phyloP scores from a whole-genome alignment of 1,139 yeast species.

The Diutina pseudorugosa region DNA sequence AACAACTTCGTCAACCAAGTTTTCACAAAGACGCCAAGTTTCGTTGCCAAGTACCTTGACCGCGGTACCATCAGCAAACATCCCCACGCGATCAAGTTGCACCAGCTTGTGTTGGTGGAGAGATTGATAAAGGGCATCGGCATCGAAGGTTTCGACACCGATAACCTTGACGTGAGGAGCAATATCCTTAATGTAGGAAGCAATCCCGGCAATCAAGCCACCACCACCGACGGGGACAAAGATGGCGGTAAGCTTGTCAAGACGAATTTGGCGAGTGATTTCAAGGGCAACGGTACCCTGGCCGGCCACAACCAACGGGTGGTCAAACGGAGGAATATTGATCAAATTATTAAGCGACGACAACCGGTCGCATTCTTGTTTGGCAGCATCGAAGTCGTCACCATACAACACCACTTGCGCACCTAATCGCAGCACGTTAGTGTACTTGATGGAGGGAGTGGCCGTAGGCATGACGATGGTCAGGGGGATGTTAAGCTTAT shows the following conservation, averaged over 20 bases:
- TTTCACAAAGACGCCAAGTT: conserved; percentile 69
- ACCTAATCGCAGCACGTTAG: conserved; percentile 84
- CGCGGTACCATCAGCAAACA: conserved; percentile 99
- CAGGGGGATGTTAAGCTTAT: conserved; percentile 74
- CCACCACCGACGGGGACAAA: conserved; percentile 97
- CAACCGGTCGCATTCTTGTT: conserved; percentile 71
- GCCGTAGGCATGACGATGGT: conserved; percentile 98
- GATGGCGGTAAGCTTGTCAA: conserved; percentile 70
- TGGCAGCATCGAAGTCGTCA: conserved; percentile 88
- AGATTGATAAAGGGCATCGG: conserved; percentile 82
- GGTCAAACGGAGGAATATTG: conserved; percentile 93
- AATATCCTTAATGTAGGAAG: conserved; percentile 77
- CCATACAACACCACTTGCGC: conserved; percentile 89
- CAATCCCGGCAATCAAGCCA: conserved; percentile 86
- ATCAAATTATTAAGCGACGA: conserved; percentile 60
- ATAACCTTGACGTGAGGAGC: conserved; percentile 96
- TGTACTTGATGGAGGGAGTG: conserved; percentile 88
- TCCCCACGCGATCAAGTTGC: conserved; percentile 62
- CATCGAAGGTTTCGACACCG: conserved; percentile 94
- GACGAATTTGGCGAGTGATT: conserved; percentile 71
- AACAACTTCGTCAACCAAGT: conserved; percentile 80
- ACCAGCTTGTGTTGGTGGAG: conserved; percentile 43
- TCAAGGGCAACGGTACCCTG: conserved; percentile 97
- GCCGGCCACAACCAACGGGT: conserved; percentile 98
- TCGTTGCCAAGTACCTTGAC: conserved; percentile 85